phyloP scores from a whole-genome alignment of 805 yeast species.

The Nakazawaea molendinolei region DNA sequence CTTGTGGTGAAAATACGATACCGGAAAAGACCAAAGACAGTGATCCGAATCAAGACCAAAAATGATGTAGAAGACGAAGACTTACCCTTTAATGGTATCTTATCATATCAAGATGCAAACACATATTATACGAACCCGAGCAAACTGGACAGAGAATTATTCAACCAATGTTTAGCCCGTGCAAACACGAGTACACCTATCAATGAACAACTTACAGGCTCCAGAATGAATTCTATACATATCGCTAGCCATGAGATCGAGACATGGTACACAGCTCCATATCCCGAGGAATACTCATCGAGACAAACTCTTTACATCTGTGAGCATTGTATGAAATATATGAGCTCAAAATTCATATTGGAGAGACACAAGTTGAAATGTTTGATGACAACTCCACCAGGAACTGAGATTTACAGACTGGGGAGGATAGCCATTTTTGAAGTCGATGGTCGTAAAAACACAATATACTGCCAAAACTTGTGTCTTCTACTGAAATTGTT shows the following conservation, averaged over 20 bases:
- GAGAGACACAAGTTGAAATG: conserved; percentile 76
- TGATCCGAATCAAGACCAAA: conserved; percentile 15
- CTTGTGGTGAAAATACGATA: conserved; percentile 17
- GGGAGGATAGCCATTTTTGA: conserved; percentile 72
- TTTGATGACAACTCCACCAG: conserved; percentile 71
- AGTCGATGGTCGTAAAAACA: conserved; percentile 83
- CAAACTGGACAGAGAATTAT: conserved; percentile 39
- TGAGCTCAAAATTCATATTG: conserved; percentile 58
- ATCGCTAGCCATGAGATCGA: conserved; percentile 70
- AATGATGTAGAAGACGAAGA: conserved; percentile 32
- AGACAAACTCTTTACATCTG: conserved; percentile 66
- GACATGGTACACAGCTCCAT: conserved; percentile 92
- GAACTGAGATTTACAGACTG: conserved; percentile 82
- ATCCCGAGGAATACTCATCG: conserved; percentile 76
- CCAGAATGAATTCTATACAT: conserved; percentile 55
- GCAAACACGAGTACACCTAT: conserved; percentile 16
- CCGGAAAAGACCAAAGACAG: conserved; percentile 9
- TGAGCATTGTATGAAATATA: conserved; percentile 77
- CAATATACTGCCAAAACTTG: conserved; percentile 78
- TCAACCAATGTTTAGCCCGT: conserved; percentile 34
- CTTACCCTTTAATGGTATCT: conserved; percentile 62
- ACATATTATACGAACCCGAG: conserved; percentile 60
- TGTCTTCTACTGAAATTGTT: conserved; percentile 87
- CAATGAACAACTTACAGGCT: conserved; percentile 16
- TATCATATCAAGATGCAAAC: conserved; percentile 50